phyloP scores from a whole-genome alignment of 2,329 filamentous ascomycete species.

The Zarea fungicola region DNA sequence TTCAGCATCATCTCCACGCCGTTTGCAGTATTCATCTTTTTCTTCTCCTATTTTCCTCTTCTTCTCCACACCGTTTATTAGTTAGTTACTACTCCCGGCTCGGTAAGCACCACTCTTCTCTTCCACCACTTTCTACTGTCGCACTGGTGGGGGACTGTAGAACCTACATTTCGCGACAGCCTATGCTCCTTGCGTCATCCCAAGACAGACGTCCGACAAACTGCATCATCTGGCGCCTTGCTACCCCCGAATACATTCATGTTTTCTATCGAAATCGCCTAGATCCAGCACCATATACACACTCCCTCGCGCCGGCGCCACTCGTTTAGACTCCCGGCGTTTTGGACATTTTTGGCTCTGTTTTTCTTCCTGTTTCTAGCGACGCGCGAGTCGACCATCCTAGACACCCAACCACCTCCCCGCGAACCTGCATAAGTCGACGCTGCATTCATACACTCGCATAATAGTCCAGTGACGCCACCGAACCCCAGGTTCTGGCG shows the following conservation, averaged over 20 bases:
- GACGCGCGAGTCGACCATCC: neutral
- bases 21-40: neutral
- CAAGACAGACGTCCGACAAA: slow-evolving; percentile 4
- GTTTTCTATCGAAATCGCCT: neutral
- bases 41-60: neutral
- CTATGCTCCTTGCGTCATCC: slow-evolving; percentile 12
- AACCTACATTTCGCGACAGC: slow-evolving; percentile 8
- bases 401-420: slow-evolving; percentile 3
- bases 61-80: neutral
- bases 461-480: neutral
- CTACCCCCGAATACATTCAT: slow-evolving; percentile 8
- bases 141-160: neutral
- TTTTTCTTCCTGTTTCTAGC: neutral
- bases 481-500: neutral
- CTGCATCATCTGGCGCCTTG: neutral
- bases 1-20: neutral
- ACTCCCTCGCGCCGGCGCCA: slow-evolving; percentile 1
- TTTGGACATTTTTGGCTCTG: neutral
- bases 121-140: slow-evolving; percentile 8
- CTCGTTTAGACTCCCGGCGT: slow-evolving; percentile 1
- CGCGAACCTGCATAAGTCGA: slow-evolving; percentile 2
- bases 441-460: neutral
- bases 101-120: neutral
- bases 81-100: neutral
- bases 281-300: slow-evolving; percentile 1